Evolutionary conservation across 805 yeast genomes (phyloP).

Genomic region (Kodamaea restingae): DNA sequence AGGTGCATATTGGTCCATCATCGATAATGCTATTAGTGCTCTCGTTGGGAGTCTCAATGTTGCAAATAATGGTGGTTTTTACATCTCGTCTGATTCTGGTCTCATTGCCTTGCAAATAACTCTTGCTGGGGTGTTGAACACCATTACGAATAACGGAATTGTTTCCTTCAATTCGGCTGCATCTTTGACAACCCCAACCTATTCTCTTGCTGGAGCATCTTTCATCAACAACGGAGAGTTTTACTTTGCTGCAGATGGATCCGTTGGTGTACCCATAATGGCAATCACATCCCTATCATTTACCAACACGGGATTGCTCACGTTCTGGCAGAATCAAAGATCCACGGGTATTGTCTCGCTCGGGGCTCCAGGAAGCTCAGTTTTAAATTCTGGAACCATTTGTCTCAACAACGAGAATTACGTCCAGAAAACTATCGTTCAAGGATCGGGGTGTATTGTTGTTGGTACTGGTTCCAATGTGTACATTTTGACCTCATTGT

Average conservation of each 20-base stretch:
- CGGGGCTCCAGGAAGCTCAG: slow-evolving; percentile 10
- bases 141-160: slow-evolving; percentile 18
- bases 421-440: slow-evolving; percentile 19
- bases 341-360: slow-evolving; percentile 18
- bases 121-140: slow-evolving; percentile 12
- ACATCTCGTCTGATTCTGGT: slow-evolving; percentile 11
- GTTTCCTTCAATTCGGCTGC: slow-evolving; percentile 14
- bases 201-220: slow-evolving; percentile 8
- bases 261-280: slow-evolving; percentile 12
- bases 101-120: slow-evolving; percentile 10
- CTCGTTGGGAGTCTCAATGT: slow-evolving; percentile 14
- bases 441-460: slow-evolving; percentile 28
- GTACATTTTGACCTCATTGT: slow-evolving; percentile 9
- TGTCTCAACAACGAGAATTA: slow-evolving; percentile 23
- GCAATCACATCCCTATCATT: slow-evolving; percentile 9
- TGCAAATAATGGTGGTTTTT: slow-evolving; percentile 15
- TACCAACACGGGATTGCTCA: slow-evolving; percentile 20
- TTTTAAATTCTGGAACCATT: slow-evolving; percentile 15
- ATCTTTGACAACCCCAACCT: slow-evolving; percentile 11
- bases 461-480: slow-evolving; percentile 14
- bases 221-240: slow-evolving; percentile 12
- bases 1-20: slow-evolving; percentile 19
- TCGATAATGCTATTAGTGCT: slow-evolving; percentile 13
- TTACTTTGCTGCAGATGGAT: slow-evolving; percentile 12
- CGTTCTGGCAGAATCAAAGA: slow-evolving; percentile 20